Evolutionary conservation across 441 rosid species (phyloP).

Genomic region (Syzygium syzygioides): DNA sequence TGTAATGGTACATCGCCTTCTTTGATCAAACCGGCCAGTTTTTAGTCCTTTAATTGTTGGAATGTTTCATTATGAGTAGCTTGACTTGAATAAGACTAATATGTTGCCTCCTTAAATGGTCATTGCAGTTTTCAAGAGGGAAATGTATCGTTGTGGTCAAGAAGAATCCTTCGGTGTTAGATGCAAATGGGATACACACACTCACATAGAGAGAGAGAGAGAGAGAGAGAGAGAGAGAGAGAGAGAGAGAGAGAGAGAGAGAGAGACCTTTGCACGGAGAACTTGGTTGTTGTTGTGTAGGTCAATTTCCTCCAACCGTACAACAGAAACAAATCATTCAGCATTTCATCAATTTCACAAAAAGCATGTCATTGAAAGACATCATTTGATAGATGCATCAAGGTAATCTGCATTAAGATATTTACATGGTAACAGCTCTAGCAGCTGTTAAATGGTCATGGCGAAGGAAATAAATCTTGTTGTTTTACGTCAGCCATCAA

Average conservation of each 20-base stretch:
- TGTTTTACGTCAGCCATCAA: not conserved
- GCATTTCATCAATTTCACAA: not conserved
- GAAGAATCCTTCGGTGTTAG: not conserved
- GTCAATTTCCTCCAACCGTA: slow-evolving; percentile 51
- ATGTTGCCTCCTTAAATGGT: not conserved
- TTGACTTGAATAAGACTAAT: not conserved
- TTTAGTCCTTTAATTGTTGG: not conserved
- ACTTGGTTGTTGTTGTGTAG: slow-evolving; percentile 71
- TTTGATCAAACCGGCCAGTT: not conserved
- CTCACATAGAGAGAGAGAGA: not conserved
- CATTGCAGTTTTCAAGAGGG: not conserved
- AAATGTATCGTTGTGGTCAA: not conserved
- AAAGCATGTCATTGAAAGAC: not conserved
- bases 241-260: not conserved
- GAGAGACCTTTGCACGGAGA: slow-evolving; percentile 60
- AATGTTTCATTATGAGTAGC: not conserved
- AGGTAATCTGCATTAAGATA: not conserved
- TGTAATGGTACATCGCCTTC: not conserved
- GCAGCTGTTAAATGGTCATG: not conserved
- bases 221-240: not conserved
- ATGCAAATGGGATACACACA: not conserved
- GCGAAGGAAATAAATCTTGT: not conserved
- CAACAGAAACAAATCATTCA: not conserved
- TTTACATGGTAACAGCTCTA: not conserved
- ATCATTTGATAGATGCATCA: not conserved